Percentiles rank a stretch among this genome's conserved stretches.
Conservation (phyloP, 495 filamentous ascomycete genomes). For the Delitschia confertaspora region DNA sequence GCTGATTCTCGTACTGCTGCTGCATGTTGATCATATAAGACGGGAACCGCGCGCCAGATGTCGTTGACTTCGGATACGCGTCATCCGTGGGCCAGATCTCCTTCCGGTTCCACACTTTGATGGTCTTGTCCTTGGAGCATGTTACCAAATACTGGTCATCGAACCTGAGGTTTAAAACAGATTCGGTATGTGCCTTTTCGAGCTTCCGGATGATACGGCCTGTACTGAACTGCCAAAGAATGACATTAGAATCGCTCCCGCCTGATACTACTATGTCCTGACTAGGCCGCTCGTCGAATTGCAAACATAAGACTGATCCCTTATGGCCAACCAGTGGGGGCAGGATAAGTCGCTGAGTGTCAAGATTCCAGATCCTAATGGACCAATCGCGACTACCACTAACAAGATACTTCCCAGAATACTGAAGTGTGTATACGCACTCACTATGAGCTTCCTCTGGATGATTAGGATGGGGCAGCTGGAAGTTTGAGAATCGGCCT, state of each 20-base stretch:
- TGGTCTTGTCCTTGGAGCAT: conserved; percentile 91
- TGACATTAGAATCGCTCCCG: conserved; percentile 81
- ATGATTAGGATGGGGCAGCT: conserved; percentile 74
- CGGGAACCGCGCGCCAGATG: conserved; percentile 34
- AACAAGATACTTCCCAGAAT: conserved; percentile 73
- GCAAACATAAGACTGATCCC: conserved; percentile 87
- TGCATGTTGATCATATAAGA: conserved; percentile 46
- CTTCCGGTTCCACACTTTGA: conserved; percentile 89
- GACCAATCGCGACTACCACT: conserved; percentile 87
- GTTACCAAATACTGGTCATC: conserved; percentile 86
- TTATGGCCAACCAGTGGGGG: conserved; percentile 64
- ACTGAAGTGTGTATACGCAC: conserved; percentile 93
- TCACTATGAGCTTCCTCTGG: conserved; percentile 78
- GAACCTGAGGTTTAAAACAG: conserved; percentile 91
- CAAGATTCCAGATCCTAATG: conserved; percentile 82
- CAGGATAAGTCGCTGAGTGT: conserved; percentile 64
- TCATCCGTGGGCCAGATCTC: conserved; percentile 55
- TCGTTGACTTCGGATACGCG: conserved; percentile 26
- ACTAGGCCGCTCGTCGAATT: conserved; percentile 86
- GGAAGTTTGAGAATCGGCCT: conserved; percentile 74
- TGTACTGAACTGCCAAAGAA: conserved; percentile 89
- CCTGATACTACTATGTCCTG: conserved; percentile 91
- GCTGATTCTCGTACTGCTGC: conserved; percentile 24
- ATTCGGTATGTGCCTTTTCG: conserved; percentile 69
- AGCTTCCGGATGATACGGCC: conserved; percentile 69